phyloP scores from a whole-genome alignment of 2,329 filamentous ascomycete genomes.

The Pestalotiopsis sp. region DNA sequence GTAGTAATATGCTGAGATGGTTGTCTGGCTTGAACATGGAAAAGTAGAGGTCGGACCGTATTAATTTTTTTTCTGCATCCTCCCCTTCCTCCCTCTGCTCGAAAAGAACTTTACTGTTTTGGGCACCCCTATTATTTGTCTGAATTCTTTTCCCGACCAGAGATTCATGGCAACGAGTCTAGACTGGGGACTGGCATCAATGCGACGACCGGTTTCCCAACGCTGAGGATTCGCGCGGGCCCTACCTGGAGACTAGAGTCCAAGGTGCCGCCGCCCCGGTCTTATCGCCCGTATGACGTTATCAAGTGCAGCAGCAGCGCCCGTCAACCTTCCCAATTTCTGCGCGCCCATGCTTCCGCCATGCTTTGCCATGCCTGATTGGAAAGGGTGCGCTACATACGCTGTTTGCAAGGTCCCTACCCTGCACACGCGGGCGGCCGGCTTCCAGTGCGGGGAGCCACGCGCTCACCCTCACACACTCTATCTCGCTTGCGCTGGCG shows the following conservation, averaged over 20 bases:
- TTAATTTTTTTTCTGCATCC: not conserved
- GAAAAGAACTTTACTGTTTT: not conserved
- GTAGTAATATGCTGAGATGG: not conserved
- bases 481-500: not conserved
- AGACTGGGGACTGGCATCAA: constrained; percentile 2
- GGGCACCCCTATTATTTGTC: not conserved
- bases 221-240: constrained; percentile 7
- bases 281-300: constrained; percentile 8
- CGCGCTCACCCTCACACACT: not conserved
- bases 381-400: too few relatives aligned
- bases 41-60: not conserved
- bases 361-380: not conserved
- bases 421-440: not conserved
- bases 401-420: not conserved
- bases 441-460: not conserved
- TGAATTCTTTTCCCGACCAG: not conserved
- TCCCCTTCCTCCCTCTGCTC: not conserved
- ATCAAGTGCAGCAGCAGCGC: not conserved
- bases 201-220: constrained; percentile 1
- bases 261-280: constrained; percentile 1
- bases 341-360: too few relatives aligned
- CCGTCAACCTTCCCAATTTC: constrained; percentile 1
- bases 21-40: not conserved
- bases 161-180: not conserved
- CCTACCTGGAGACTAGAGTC: not conserved